phyloP scores from a whole-genome alignment of 345 rosid genomes.

The Gossypium australe region DNA sequence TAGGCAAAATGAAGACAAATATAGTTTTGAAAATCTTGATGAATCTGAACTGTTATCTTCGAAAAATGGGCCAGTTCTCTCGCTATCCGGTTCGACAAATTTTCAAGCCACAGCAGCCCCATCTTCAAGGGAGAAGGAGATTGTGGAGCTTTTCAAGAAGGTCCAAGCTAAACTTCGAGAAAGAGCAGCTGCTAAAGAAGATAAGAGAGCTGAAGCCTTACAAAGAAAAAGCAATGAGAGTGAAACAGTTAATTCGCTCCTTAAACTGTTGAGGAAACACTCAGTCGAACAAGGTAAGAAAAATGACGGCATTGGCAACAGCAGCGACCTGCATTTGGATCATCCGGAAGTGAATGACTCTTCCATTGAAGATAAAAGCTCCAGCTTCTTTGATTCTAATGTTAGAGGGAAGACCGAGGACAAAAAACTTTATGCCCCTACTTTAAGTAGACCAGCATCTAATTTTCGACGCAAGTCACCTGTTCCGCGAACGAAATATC shows the following conservation, averaged over 20 bases:
- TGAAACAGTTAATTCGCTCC: constrained; percentile 77
- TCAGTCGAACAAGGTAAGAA: constrained; percentile 60
- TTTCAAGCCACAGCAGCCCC: constrained; percentile 75
- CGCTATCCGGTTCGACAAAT: constrained; percentile 54
- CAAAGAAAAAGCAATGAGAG: constrained; percentile 56
- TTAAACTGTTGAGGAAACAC: constrained; percentile 76
- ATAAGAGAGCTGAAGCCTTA: constrained; percentile 45
- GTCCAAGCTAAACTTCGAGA: constrained; percentile 86
- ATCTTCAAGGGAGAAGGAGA: constrained; percentile 77
- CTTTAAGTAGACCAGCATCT: constrained; percentile 65
- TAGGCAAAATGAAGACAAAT: constrained; percentile 54
- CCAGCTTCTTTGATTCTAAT: constrained; percentile 24
- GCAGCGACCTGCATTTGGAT: constrained; percentile 29
- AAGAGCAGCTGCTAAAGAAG: constrained; percentile 67
- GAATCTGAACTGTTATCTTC: constrained; percentile 35
- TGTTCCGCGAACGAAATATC: constrained; percentile 48
- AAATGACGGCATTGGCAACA: constrained; percentile 25
- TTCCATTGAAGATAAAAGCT: constrained; percentile 34
- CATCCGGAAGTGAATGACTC: constrained; percentile 24
- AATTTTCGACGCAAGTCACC: constrained; percentile 75
- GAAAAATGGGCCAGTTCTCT: constrained; percentile 55
- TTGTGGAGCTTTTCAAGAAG: constrained; percentile 80
- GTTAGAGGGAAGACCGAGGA: constrained; percentile 14
- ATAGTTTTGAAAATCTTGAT: constrained; percentile 38
- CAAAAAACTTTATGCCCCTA: constrained; percentile 31